These are phyloP conservation scores for Collybia mongolica DNA, from an alignment of 768 basidiomycete species.

Conservation along the genomic window DNA sequence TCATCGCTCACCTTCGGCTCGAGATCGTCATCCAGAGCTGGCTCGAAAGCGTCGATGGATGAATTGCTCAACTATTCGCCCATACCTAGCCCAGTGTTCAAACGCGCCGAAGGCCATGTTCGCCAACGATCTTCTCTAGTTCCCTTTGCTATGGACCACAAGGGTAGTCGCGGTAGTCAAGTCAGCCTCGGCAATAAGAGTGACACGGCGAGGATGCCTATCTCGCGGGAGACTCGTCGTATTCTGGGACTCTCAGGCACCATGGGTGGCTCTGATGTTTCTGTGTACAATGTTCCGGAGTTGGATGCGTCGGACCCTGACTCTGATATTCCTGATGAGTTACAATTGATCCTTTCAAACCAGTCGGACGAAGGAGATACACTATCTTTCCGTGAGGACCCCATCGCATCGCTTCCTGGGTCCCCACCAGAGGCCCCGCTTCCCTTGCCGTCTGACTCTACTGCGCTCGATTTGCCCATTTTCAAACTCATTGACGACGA, in stretches of 20 bases:
- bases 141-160: conserved; percentile 14
- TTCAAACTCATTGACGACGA: conserved; percentile 49
- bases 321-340: conserved; percentile 80
- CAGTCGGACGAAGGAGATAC: conserved; percentile 40
- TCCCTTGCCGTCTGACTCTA: conserved; percentile 23
- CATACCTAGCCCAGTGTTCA: conserved; percentile 33
- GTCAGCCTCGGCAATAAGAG: conserved; percentile 10
- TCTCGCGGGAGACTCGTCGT: conserved; percentile 50
- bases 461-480: conserved; percentile 28
- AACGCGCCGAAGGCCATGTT: conserved; percentile 23
- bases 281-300: conserved; percentile 40
- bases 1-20: conserved; percentile 39
- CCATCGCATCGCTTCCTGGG: conserved; percentile 34
- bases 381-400: conserved; percentile 22
- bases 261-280: conserved; percentile 59
- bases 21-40: conserved; percentile 22
- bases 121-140: conserved; percentile 23
- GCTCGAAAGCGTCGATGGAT: conserved; percentile 7
- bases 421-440: conserved; percentile 41
- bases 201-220: conserved; percentile 20
- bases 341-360: conserved; percentile 57
- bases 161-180: conserved; percentile 18
- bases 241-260: conserved; percentile 67
- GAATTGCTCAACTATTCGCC: conserved; percentile 14
- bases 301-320: conserved; percentile 62